phyloP scores from a whole-genome alignment of 108 stramenopile species.

The Epipyxis sp. region DNA sequence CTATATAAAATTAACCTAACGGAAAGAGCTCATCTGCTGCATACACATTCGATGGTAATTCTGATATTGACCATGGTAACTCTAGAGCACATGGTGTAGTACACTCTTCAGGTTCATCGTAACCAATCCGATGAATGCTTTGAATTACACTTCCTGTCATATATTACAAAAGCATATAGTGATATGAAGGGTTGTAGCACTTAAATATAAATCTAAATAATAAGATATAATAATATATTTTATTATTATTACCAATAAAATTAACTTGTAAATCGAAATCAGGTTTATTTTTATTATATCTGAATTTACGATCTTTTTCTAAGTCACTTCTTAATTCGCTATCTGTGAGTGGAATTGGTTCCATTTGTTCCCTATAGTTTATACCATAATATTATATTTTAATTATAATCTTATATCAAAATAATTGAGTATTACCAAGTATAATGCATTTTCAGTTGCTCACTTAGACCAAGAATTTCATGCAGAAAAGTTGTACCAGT shows the following conservation, averaged over 20 bases:
- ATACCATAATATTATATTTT: too few species aligned
- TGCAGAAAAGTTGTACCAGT: constrained; percentile 47
- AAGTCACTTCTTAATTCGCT: background rate
- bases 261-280: background rate
- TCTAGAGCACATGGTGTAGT: constrained; percentile 3
- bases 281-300: background rate
- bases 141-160: background rate
- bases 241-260: too few species aligned
- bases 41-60: constrained; percentile 2
- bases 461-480: constrained; percentile 32
- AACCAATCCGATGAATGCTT: constrained; percentile 26
- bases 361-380: constrained; percentile 41
- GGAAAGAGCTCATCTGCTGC: constrained; percentile 22
- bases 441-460: background rate
- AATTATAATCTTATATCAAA: too few species aligned
- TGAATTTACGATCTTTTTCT: background rate
- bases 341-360: constrained; percentile 30
- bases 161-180: constrained; percentile 14
- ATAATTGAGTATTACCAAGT: too few species aligned
- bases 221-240: too few species aligned
- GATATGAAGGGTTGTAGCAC: too few species aligned
- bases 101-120: constrained; percentile 34
- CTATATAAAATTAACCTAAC: too few species aligned
- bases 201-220: too few species aligned
- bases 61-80: constrained; percentile 6